Base-by-base conservation (phyloP, 441 rosid genomes). In the Eruca vesicaria region DNA sequence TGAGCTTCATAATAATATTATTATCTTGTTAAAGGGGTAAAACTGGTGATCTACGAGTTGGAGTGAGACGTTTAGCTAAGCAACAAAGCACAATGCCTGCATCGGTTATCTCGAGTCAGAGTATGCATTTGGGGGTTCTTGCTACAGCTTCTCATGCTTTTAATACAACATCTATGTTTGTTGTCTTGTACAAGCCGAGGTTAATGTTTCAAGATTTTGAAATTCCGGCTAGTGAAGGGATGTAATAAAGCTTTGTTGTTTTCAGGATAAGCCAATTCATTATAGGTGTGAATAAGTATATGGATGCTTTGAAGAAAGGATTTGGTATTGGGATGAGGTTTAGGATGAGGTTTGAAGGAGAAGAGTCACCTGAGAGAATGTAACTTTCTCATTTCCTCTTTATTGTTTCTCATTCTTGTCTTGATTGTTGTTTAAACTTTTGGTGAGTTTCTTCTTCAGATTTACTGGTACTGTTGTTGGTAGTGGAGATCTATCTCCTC, bases 111-210 rank as follows among this genome's bases (percentile, higher is more conserved):
- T 96, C 99, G 21, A 88, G 98, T 77, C 97, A 93, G 68, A 96
- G 99, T 85, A 96, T 96, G 98, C 98, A 89, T 75, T 84, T 93
- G 28, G 99, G 99, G 75, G 97, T 96, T 63, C 97, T 96, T 60
- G 99, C 98, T 41, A 90, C 99, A 36, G 99, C 99, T 71, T 88
- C 97, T 79, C 97, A 96, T 78, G 99, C 99, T 72, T 89, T 92
- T 67, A 19, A 73, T 23, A 91, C 98, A 20, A 84, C 79, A 23
- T 85, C 97, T 57, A 80, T 87, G 59, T 96, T 93, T 81, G 88
- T 90, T 70, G 98, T 96, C 18, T 93, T 83, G 73, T 96, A 89
- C 79, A 96, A 93, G 78, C 99, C 99, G 15, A 93, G 99, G 98
- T 94, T 62, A 74, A 23, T n/a, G 9, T 32, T 41, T 67, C 12